Evolutionary conservation across 225 moss, liverwort and hornwort genomes (phyloP).

Genomic region (Lunularia cruciata): DNA sequence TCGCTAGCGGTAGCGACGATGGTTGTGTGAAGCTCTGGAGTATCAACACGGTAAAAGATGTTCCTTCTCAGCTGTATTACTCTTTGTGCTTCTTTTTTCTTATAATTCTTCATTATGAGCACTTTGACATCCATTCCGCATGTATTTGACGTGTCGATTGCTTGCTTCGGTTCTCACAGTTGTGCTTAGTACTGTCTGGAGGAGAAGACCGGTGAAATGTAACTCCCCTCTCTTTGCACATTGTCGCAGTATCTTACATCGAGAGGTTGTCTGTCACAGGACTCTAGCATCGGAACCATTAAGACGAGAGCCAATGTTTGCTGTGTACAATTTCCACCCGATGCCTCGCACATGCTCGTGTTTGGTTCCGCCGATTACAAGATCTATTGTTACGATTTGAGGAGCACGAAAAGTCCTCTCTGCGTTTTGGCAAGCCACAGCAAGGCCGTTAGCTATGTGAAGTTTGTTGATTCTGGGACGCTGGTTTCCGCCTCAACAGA

Average conservation of each 20-base stretch:
- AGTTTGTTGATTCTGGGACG: constrained; percentile 84
- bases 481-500: constrained; percentile 97
- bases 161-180: too few species aligned
- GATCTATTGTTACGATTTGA: constrained; percentile 91
- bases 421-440: constrained; percentile 81
- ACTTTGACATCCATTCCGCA: too few species aligned
- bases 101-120: neutral
- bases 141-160: too few species aligned
- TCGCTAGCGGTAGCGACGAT: constrained; percentile 98
- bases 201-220: too few species aligned
- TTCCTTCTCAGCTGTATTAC: neutral
- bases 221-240: too few species aligned
- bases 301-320: constrained; percentile 97
- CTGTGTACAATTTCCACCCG: constrained; percentile 95
- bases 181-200: too few species aligned
- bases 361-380: constrained; percentile 97
- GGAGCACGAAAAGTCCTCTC: constrained; percentile 72
- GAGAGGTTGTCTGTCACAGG: constrained; percentile 50
- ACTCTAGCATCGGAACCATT: constrained; percentile 84
- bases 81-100: too few species aligned
- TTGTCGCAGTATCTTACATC: too few species aligned
- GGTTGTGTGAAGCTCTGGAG: constrained; percentile 96
- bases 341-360: constrained; percentile 80
- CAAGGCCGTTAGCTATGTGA: constrained; percentile 97
- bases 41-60: constrained; percentile 72